Evolutionary conservation across 2,329 filamentous ascomycete genomes (phyloP), one percentile per base, ranked within the genome.

Genomic region (Coniosporium tulheliwenetii): DNA sequence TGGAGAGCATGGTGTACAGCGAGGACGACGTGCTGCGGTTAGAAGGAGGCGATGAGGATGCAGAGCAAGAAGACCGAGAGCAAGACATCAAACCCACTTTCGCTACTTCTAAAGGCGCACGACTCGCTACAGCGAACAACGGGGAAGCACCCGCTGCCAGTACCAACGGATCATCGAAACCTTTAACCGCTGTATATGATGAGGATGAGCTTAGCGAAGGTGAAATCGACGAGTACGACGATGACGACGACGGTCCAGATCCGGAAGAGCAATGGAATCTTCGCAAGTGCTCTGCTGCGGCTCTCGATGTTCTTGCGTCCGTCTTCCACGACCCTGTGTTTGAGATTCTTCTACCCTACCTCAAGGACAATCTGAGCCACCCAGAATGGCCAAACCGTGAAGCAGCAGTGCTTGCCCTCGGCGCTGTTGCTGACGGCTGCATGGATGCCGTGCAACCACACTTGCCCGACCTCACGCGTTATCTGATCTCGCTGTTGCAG

Each of bases 1-100:
- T 98, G 7, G 78, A 91, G 48, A 93, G 85, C 56, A 98, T 98
- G 89, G 78, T 96, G 1, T 98, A 96, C 59, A 84, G 82, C 52
- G 85, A 91, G 47, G 91, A 98, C 50, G 91, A 96, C 48, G 91
- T 94, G 50, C 72, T 84, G 30, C 70, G 86, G 39, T 67, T 96
- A 7, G 86, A 87, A 45, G 82, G 79, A 8, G 85, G 85, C 46
- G 60, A 62, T 38, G 84, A 81, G 14, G 87, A 96, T 56, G 91
- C 91, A 36, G 86, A 96, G 12, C 73, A 85, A 45, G 89, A 98
- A 37, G 91, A 98, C 58, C 77, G 82, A 13, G 77, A 77, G 36
- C 77, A 98, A 60, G 91, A 98, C 52, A 84, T 98, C 54, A 93
- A 85, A 57, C 91, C 91, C 5, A 76, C 81, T 40, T 96, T 96